Base-by-base conservation (phyloP, 768 basidiomycete species). In the Hericium rajendrae region DNA sequence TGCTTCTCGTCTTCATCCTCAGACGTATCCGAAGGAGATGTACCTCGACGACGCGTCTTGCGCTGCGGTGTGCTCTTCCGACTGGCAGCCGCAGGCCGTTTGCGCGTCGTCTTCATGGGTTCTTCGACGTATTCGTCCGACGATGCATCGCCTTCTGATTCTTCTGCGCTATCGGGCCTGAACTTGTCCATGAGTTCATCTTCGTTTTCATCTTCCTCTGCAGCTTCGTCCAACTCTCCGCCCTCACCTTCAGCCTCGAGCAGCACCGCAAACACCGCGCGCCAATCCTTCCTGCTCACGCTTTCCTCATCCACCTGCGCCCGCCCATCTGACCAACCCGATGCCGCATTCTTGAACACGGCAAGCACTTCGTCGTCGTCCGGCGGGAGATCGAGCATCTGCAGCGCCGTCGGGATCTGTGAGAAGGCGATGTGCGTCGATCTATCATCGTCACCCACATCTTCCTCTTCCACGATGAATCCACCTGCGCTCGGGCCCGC, bases 191-290 rank as follows among this genome's bases (percentile, higher is more conserved):
- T 60, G 32, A 59, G 67, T 53, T 65, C 69, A 48, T 68, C 68
- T n/a, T 66, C 68, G 12, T 57, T 57, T 4, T 55, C 62, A 2
- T n/a, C n/a, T 16, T 57, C n/a, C 13, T 57, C 66, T 6, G 56
- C 62, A 11, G 66, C 67, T 5, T 60, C 62, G 12, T 66, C 67
- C 28, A 53, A 65, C 20, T 65, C 69, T 24, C 69, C 69, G 20
- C 70, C 71, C 4, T 60, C 64, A 1, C 60, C 62, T 4, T 53
- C 66, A 12, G 49, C 66, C 6, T 68, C 70, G 10, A 92, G 73
- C 12, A 93, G 72, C 4, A 85, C 85, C 10, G 85, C 82, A 66
- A 90, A 92, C 4, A 93, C 86, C 12, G 87, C 78, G 39, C 86
- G 79, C 86, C 87, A 93, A 66, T 91, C 90, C 28, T 83, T 81